Conservation (phyloP, 73 alveolate genomes). For the Urostyla sp. region DNA sequence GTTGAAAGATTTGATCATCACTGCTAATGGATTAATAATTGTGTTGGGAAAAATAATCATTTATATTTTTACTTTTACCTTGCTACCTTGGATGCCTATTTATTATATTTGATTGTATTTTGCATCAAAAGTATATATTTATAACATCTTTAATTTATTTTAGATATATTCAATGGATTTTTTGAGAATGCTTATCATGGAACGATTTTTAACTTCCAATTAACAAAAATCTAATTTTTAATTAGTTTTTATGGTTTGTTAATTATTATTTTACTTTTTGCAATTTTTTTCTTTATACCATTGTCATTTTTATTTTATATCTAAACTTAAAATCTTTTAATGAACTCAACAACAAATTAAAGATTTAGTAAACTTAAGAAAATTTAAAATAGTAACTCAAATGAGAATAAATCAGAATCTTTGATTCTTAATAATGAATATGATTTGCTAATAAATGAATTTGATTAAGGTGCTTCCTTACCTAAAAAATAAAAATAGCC, state of each 20-base stretch:
- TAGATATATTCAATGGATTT: constrained; percentile 4
- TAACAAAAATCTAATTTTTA: not conserved
- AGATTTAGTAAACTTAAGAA: constrained; percentile 44
- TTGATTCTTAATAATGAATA: not conserved
- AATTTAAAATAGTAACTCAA: not conserved
- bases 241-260: not conserved
- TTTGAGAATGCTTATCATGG: not conserved
- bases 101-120: not conserved
- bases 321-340: constrained; percentile 30
- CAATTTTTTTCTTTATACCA: constrained; percentile 46
- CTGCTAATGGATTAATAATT: constrained; percentile 91
- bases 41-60: constrained; percentile 78
- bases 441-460: too few species aligned
- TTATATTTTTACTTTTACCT: constrained; percentile 37
- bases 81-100: not conserved
- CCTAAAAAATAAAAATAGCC: too few species aligned
- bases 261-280: not conserved
- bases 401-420: not conserved
- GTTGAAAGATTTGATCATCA: constrained; percentile 90
- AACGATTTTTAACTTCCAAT: not conserved
- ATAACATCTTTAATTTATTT: not conserved
- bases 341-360: constrained; percentile 40
- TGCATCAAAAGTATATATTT: constrained; percentile 8
- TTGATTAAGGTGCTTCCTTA: too few species aligned
- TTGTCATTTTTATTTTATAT: constrained; percentile 8